Conservation (phyloP, 2,329 filamentous ascomycete species). For the Fusarium heterosporum region DNA sequence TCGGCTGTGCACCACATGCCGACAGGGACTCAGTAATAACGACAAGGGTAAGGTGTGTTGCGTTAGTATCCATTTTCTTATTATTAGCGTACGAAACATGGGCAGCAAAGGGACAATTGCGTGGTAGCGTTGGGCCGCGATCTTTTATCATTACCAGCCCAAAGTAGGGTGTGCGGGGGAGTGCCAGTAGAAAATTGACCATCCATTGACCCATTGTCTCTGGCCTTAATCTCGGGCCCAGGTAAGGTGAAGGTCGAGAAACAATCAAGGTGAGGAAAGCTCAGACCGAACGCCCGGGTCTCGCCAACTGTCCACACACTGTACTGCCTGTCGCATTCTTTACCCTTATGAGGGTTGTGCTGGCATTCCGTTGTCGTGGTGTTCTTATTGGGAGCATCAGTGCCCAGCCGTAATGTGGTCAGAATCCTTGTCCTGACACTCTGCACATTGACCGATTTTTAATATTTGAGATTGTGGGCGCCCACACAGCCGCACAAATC, state of each 20-base stretch:
- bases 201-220: conserved; percentile 41
- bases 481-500: conserved; percentile 29
- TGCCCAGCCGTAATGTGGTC: conserved; percentile 15
- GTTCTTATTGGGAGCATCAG: conserved; percentile 19
- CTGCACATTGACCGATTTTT: conserved; percentile 28
- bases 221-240: conserved; percentile 48
- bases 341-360: conserved; percentile 25
- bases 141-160: conserved; percentile 43
- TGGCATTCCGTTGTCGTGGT: conserved; percentile 33
- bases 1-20: conserved; percentile 43
- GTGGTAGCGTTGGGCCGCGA: conserved; percentile 45
- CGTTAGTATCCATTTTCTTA: conserved; percentile 34
- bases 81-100: conserved; percentile 48
- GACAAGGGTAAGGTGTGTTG: conserved; percentile 35
- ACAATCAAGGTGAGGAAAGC: conserved; percentile 43
- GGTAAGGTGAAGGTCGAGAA: conserved; percentile 18
- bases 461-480: conserved; percentile 37
- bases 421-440: conserved; percentile 28
- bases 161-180: conserved; percentile 37
- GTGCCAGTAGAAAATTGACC: conserved; percentile 26
- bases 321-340: conserved; percentile 40
- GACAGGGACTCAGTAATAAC: conserved; percentile 37
- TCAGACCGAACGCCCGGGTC: conserved; percentile 45
- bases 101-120: conserved; percentile 40
- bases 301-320: conserved; percentile 35